Conservation (phyloP, 2,329 filamentous ascomycete species). For the Mycocentrospora acerina region DNA sequence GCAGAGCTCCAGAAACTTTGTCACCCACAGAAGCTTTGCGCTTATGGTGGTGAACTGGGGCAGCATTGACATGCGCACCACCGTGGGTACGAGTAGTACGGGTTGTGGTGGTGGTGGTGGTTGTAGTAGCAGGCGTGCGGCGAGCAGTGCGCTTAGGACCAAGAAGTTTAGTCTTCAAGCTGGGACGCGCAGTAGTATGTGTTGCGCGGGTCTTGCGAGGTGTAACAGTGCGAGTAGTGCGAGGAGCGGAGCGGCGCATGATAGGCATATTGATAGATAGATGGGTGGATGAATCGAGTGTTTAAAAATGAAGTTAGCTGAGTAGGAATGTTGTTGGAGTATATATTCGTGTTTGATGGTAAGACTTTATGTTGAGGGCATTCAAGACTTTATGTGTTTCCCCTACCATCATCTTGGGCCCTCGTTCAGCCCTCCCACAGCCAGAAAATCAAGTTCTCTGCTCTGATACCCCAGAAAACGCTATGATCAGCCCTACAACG, state of each 20-base stretch:
- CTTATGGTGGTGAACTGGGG: conserved; percentile 60
- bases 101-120: conserved; percentile 43
- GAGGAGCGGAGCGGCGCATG: conserved; percentile 21
- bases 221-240: conserved; percentile 19
- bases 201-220: conserved; percentile 35
- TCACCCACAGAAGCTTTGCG: conserved; percentile 70
- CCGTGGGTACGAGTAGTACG: conserved; percentile 45
- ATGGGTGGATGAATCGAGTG: conserved; percentile 4
- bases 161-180: conserved; percentile 57
- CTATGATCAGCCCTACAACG: conserved; percentile 18
- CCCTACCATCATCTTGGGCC: background rate
- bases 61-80: conserved; percentile 14
- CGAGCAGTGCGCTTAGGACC: conserved; percentile 44
- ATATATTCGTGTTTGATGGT: too few relatives aligned
- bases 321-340: conserved; percentile 6
- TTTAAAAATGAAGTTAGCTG: conserved; percentile 3
- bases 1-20: conserved; percentile 74
- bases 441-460: conserved; percentile 27
- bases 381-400: too few relatives aligned
- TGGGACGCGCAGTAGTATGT: conserved; percentile 47
- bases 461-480: conserved; percentile 8
- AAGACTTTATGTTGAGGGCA: too few relatives aligned
- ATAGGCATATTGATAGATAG: conserved; percentile 33
- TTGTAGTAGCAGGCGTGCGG: conserved; percentile 30
- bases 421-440: conserved; percentile 4